Conservation (phyloP, 2,329 filamentous ascomycete species). For the Hirsutella thompsonii region DNA sequence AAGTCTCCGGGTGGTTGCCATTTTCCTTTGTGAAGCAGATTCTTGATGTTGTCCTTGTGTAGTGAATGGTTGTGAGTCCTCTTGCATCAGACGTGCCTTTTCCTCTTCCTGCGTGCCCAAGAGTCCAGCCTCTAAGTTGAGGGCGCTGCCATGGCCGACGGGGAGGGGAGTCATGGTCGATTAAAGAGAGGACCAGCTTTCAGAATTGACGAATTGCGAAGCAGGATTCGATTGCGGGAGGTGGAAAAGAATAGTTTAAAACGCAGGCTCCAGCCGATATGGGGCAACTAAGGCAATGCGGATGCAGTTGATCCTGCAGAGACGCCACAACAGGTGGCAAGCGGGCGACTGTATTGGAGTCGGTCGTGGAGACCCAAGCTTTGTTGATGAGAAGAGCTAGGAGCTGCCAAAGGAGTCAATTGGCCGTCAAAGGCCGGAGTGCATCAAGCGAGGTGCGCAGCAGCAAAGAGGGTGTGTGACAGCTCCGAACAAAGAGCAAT, state of each 20-base stretch:
- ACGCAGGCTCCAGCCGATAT: not conserved
- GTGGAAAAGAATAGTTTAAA: not conserved
- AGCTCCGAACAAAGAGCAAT: too few species aligned
- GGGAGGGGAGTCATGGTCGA: not conserved
- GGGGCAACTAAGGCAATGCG: not conserved
- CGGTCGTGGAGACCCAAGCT: not conserved
- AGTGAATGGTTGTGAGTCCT: slow-evolving; percentile 1
- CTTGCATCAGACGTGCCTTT: slow-evolving; percentile 6
- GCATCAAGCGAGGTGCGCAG: too few species aligned
- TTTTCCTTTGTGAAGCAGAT: slow-evolving; percentile 2
- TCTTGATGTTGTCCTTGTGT: not conserved
- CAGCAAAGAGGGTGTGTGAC: too few species aligned
- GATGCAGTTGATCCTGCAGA: not conserved
- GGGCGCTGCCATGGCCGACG: slow-evolving; percentile 2
- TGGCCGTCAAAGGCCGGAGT: too few species aligned
- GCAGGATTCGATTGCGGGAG: not conserved
- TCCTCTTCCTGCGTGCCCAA: slow-evolving; percentile 11
- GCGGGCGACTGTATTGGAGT: not conserved
- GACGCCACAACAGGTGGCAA: not conserved
- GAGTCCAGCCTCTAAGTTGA: slow-evolving; percentile 11
- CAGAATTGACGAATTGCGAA: not conserved
- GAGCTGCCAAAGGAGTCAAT: too few species aligned
- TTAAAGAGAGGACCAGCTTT: not conserved
- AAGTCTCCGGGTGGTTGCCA: slow-evolving; percentile 8
- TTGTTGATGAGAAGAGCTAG: too few species aligned